phyloP scores from a whole-genome alignment of 768 basidiomycete species.

The Agrocybe chaxingu region DNA sequence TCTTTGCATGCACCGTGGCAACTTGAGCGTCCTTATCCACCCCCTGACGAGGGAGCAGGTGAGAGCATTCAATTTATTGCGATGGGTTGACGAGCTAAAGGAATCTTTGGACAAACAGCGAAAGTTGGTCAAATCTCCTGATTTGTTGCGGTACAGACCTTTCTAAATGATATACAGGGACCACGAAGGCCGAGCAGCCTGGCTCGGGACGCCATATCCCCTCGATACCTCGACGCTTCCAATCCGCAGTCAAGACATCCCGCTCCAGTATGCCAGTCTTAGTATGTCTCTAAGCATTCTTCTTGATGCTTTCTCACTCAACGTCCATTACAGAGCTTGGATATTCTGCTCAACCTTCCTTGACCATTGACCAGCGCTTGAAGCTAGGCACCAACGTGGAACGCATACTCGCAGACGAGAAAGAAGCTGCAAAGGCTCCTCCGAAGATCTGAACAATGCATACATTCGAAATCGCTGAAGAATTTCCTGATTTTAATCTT shows the following conservation, averaged over 20 bases:
- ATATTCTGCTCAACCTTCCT: slow-evolving; percentile 54
- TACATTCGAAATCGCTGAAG: background rate
- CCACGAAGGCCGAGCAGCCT: slow-evolving; percentile 66
- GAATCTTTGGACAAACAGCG: slow-evolving; percentile 30
- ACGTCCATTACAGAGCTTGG: slow-evolving; percentile 51
- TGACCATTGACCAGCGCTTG: slow-evolving; percentile 59
- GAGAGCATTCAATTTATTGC: slow-evolving; percentile 15
- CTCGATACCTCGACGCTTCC: slow-evolving; percentile 61
- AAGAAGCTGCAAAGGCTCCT: slow-evolving; percentile 68
- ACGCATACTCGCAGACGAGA: slow-evolving; percentile 52
- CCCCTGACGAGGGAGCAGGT: slow-evolving; percentile 73
- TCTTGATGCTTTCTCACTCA: background rate
- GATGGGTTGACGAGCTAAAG: background rate
- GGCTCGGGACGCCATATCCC: slow-evolving; percentile 72
- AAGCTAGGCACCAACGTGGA: slow-evolving; percentile 63
- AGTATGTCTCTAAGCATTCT: slow-evolving; percentile 36
- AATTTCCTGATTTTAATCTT: slow-evolving; percentile 1
- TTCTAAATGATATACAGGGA: too few species aligned
- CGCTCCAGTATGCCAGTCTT: slow-evolving; percentile 64
- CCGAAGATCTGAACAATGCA: slow-evolving; percentile 18
- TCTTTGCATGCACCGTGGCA: slow-evolving; percentile 62
- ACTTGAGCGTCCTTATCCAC: slow-evolving; percentile 70
- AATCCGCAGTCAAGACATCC: slow-evolving; percentile 48
- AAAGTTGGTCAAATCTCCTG: too few species aligned
- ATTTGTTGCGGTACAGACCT: too few species aligned